These are phyloP conservation scores for Scytalidium sp. DNA, from an alignment of 2,329 filamentous ascomycete genomes.

Conservation along the genomic window DNA sequence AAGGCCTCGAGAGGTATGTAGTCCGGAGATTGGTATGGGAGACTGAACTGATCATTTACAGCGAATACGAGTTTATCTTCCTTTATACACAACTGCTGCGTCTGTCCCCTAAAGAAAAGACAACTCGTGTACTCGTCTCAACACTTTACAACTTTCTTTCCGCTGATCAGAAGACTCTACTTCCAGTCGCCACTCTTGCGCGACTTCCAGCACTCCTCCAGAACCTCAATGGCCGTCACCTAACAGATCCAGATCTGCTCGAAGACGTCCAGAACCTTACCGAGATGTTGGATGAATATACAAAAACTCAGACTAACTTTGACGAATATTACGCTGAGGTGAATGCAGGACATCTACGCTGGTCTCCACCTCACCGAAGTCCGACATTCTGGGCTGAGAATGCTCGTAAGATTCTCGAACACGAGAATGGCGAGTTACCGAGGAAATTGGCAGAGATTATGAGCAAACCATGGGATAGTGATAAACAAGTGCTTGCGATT, in stretches of 20 bases:
- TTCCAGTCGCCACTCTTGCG: conserved; percentile 83
- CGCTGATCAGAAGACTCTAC: conserved; percentile 65
- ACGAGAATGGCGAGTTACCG: conserved; percentile 61
- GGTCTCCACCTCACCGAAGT: conserved; percentile 73
- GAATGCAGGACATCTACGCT: conserved; percentile 65
- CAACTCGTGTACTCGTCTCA: conserved; percentile 83
- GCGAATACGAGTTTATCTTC: conserved; percentile 88
- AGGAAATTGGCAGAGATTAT: conserved; percentile 67
- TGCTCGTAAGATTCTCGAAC: conserved; percentile 65
- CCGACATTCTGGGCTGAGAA: conserved; percentile 72
- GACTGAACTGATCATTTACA: conserved; percentile 36
- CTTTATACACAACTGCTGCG: conserved; percentile 91
- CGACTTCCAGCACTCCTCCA: conserved; percentile 69
- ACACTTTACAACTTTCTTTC: conserved; percentile 84
- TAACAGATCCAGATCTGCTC: conserved; percentile 61
- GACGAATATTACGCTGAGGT: conserved; percentile 61
- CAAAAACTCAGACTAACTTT: conserved; percentile 55
- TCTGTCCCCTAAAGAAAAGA: conserved; percentile 96
- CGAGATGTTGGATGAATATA: conserved; percentile 64
- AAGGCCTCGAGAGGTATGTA: conserved; percentile 80
- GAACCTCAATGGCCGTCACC: conserved; percentile 59
- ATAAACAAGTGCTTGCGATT: conserved; percentile 72
- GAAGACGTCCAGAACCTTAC: conserved; percentile 60
- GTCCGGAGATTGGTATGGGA: background rate
- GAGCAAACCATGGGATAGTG: conserved; percentile 63